Percentiles rank a stretch among this genome's conserved stretches.
phyloP scores from a whole-genome alignment of 257 asterid genomes.

The Solanum lignicaule region DNA sequence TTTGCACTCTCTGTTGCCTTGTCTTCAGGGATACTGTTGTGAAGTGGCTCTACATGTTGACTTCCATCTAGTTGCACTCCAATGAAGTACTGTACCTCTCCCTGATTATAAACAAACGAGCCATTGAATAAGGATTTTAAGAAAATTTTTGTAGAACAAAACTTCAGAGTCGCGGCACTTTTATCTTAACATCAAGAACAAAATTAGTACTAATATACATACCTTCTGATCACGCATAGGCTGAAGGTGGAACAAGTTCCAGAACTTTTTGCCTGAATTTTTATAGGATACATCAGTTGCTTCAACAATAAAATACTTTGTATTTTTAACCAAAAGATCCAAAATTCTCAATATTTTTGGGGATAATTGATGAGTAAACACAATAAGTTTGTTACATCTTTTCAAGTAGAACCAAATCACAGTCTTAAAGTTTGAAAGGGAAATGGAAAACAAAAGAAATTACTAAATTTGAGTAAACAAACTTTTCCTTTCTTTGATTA shows the following conservation, averaged over 20 bases:
- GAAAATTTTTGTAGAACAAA: not conserved
- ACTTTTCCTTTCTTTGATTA: not conserved
- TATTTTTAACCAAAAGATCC: not conserved
- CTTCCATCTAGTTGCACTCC: conserved; percentile 99
- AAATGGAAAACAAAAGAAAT: not conserved
- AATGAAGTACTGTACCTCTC: conserved; percentile 94
- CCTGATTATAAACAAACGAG: conserved; percentile 35
- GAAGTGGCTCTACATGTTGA: conserved; percentile 85
- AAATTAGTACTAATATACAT: not conserved
- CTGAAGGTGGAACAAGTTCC: conserved; percentile 98
- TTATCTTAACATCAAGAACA: not conserved
- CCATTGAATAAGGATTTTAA: not conserved
- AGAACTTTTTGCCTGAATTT: conserved; percentile 77
- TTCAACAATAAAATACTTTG: not conserved
- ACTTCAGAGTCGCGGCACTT: not conserved
- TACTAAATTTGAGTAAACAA: not conserved
- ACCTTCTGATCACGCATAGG: conserved; percentile 99
- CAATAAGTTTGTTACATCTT: not conserved
- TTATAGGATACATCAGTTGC: not conserved
- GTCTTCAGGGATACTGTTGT: conserved; percentile 76
- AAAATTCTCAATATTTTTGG: not conserved
- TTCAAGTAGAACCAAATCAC: not conserved
- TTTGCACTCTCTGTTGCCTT: conserved; percentile 66
- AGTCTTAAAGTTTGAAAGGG: not conserved
- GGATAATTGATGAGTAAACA: not conserved